A percentile compares a stretch with the other conserved stretches of the same genome.
These are phyloP conservation scores for Onygenales sp. DNA, from an alignment of 2,329 filamentous ascomycete species.

Conservation along the genomic window DNA sequence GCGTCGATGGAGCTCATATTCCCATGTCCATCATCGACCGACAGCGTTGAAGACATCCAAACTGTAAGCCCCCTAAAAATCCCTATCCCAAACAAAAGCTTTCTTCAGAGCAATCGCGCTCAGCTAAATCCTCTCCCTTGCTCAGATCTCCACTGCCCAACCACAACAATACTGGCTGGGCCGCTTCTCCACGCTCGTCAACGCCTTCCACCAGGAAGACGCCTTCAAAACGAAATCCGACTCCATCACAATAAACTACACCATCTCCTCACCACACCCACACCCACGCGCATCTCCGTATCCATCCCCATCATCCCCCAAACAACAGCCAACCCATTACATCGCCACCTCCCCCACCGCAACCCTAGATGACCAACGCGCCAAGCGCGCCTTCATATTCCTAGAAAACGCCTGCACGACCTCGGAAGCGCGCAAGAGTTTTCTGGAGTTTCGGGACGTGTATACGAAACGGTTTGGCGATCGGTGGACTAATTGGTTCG, in stretches of 20 bases:
- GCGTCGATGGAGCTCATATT: background rate
- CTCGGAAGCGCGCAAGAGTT: conserved; percentile 24
- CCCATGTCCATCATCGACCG: background rate
- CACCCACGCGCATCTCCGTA: background rate
- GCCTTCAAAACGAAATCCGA: conserved; percentile 21
- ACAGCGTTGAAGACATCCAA: background rate
- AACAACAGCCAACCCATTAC: conserved; percentile 12
- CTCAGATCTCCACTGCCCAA: conserved; percentile 17
- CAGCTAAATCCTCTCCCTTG: background rate
- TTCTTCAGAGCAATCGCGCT: background rate
- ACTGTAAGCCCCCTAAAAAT: background rate
- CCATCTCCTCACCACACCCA: background rate
- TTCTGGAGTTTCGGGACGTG: conserved; percentile 20
- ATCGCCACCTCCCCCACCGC: conserved; percentile 9
- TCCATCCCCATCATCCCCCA: too few relatives aligned
- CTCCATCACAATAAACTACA: conserved; percentile 16
- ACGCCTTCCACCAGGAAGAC: conserved; percentile 24
- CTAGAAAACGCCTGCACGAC: conserved; percentile 25
- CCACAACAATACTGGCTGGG: conserved; percentile 23
- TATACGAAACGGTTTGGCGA: conserved; percentile 17
- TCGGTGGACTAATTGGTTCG: conserved; percentile 13
- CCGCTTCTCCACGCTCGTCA: conserved; percentile 21
- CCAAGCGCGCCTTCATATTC: conserved; percentile 24
- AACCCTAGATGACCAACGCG: conserved; percentile 17
- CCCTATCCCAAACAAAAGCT: background rate